These are phyloP conservation scores for Hymenoscyphus albidus DNA, from an alignment of 2,329 filamentous ascomycete genomes.

Conservation along the genomic window DNA sequence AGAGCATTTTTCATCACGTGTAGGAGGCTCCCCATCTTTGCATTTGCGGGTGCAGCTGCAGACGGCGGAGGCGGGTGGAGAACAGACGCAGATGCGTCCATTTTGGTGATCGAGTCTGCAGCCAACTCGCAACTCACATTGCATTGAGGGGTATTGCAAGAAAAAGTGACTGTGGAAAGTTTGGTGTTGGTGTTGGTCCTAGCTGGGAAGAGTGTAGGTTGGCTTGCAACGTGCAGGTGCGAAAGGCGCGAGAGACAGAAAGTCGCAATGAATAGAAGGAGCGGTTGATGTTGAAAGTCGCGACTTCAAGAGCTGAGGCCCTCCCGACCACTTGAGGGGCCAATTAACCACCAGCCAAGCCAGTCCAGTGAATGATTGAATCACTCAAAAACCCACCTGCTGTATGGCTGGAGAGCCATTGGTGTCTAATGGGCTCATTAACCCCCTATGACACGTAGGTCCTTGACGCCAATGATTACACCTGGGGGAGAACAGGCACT, in stretches of 20 bases:
- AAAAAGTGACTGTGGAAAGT: background rate
- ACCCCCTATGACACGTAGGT: background rate
- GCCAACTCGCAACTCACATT: background rate
- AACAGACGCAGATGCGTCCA: background rate
- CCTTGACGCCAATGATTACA: background rate
- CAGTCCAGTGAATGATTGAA: background rate
- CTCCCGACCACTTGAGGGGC: background rate
- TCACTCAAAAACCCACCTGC: background rate
- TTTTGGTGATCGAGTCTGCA: background rate
- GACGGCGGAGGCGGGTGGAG: background rate
- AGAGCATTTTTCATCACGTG: constrained; percentile 3
- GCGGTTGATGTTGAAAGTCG: background rate
- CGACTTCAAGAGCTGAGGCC: background rate
- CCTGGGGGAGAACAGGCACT: background rate
- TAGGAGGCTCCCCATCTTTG: constrained; percentile 1
- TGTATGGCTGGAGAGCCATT: background rate
- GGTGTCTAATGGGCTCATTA: background rate
- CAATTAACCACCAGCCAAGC: background rate
- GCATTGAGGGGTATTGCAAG: background rate
- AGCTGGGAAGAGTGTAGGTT: background rate
- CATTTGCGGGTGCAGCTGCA: background rate
- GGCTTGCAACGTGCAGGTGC: too few species aligned
- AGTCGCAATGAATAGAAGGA: background rate
- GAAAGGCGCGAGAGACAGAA: background rate
- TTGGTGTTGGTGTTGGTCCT: background rate